phyloP scores from a whole-genome alignment of 2,329 filamentous ascomycete genomes.

The Aulographum hederae region DNA sequence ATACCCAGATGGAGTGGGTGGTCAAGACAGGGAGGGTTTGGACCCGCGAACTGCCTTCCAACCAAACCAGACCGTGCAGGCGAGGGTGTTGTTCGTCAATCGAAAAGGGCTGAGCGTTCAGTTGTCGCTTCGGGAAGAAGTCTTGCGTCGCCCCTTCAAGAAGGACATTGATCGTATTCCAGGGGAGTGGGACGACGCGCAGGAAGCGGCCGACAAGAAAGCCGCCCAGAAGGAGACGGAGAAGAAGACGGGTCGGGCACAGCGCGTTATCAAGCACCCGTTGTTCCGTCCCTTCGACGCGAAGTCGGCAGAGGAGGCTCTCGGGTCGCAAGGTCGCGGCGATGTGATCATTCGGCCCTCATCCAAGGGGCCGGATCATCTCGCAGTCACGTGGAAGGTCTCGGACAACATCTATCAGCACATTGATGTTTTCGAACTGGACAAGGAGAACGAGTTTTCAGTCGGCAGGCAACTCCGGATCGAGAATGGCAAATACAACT shows the following conservation, averaged over 20 bases:
- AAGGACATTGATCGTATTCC: conserved; percentile 52
- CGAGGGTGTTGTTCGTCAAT: conserved; percentile 75
- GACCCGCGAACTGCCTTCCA: conserved; percentile 47
- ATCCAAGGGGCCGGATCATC: conserved; percentile 85
- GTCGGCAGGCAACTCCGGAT: conserved; percentile 76
- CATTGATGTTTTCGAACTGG: conserved; percentile 88
- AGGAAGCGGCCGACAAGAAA: conserved; percentile 59
- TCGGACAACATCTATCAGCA: conserved; percentile 93
- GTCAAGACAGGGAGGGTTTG: conserved; percentile 34
- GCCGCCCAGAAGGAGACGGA: conserved; percentile 77
- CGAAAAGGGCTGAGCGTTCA: conserved; percentile 71
- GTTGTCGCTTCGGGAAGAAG: conserved; percentile 67
- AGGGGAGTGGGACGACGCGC: conserved; percentile 71
- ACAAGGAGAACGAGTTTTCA: conserved; percentile 94
- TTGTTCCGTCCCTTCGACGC: conserved; percentile 89
- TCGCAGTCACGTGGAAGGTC: conserved; percentile 96
- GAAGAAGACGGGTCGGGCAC: conserved; percentile 64
- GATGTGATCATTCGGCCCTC: conserved; percentile 92
- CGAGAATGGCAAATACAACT: conserved; percentile 72
- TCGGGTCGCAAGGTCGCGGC: conserved; percentile 68
- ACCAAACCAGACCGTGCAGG: conserved; percentile 68
- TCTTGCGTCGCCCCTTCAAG: conserved; percentile 54
- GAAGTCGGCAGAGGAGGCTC: conserved; percentile 79
- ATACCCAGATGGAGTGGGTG: conserved; percentile 51
- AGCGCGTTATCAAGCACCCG: conserved; percentile 94